Evolutionary conservation across 2,329 filamentous ascomycete genomes (phyloP).

Genomic region (Aspergillus latus): DNA sequence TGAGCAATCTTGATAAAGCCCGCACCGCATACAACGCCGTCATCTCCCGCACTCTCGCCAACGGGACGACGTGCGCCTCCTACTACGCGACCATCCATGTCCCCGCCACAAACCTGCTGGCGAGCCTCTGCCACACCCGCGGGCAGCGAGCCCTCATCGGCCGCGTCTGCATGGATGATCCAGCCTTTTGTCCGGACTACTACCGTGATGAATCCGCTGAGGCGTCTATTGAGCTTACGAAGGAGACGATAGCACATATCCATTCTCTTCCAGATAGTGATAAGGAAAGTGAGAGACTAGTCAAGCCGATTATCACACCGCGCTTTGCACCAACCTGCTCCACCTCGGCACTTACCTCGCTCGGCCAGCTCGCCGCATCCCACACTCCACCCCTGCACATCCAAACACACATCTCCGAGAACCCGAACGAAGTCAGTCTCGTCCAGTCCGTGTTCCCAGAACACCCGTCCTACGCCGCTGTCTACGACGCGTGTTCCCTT

Average conservation of each 20-base stretch:
- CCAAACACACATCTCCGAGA: conserved; percentile 91
- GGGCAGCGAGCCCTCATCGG: conserved; percentile 92
- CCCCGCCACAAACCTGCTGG: conserved; percentile 83
- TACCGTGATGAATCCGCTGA: conserved; percentile 73
- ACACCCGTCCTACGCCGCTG: conserved; percentile 65
- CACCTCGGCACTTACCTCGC: conserved; percentile 54
- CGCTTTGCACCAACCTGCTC: conserved; percentile 61
- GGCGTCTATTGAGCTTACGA: conserved; percentile 56
- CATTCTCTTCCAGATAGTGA: conserved; percentile 61
- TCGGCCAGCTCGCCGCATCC: conserved; percentile 65
- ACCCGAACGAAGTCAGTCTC: conserved; percentile 68
- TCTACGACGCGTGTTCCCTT: conserved; percentile 73
- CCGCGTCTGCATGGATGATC: conserved; percentile 88
- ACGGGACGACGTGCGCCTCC: conserved; percentile 91
- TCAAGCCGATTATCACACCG: conserved; percentile 77
- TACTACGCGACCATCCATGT: conserved; percentile 93
- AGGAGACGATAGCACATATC: conserved; percentile 65
- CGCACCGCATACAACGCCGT: conserved; percentile 70
- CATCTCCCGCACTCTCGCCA: conserved; percentile 74
- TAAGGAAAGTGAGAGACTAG: conserved; percentile 45
- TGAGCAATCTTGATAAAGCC: conserved; percentile 46
- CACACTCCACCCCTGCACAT: conserved; percentile 60
- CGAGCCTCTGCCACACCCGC: conserved; percentile 72
- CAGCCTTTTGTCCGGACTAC: conserved; percentile 65
- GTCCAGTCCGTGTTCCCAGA: conserved; percentile 70